Base-by-base conservation (phyloP, 2,329 filamentous ascomycete species). In the Aureobasidium sp. region DNA sequence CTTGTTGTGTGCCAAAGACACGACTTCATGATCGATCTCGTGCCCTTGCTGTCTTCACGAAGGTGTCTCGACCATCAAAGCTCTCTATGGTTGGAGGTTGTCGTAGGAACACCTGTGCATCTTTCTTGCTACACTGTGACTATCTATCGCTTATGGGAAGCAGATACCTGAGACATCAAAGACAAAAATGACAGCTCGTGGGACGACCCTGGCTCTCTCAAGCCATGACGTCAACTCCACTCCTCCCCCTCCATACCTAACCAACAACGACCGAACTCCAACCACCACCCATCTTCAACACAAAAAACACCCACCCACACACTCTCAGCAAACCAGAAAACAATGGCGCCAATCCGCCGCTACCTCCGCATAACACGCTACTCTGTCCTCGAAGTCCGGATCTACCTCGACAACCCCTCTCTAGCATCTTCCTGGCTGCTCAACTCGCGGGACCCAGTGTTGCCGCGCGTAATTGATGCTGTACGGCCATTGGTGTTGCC, bases 301-400 rank as follows among this genome's bases (percentile, higher is more conserved):
- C 39, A 25, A n/a, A 8, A 12, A 15, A 25, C 44, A 15, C 25
- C 22, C 5, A 29, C 37, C 3, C 17, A 15, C 3, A 7, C 4
- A 25, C 22, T 25, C 22, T 25, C 22, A 25, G 22, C 22, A 25
- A 25, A 25, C 22, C 22, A 25, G 22, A 25, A 25, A 15, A 15
- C 22, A 14, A 97, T 97, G 92, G 88, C 91, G 14, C 92, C 92
- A 12, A 85, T 96, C 52, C 86, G 92, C 63, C 85, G 92, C 69
- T 97, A 97, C 73, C 82, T 97, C 61, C 86, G 93, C 58, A 96
- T 97, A 68, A 93, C 89, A 61, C 92, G 93, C 72, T 90, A 91
- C 74, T 96, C 93, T 5, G 91, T 97, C 36, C 83, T 99, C n/a
- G 94, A 99, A 81, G 91, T 90, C 66, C 91, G 92, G 67, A 94